Conservation (phyloP, 176 grass and related monocot genomes). For the Ensete ventricosum region DNA sequence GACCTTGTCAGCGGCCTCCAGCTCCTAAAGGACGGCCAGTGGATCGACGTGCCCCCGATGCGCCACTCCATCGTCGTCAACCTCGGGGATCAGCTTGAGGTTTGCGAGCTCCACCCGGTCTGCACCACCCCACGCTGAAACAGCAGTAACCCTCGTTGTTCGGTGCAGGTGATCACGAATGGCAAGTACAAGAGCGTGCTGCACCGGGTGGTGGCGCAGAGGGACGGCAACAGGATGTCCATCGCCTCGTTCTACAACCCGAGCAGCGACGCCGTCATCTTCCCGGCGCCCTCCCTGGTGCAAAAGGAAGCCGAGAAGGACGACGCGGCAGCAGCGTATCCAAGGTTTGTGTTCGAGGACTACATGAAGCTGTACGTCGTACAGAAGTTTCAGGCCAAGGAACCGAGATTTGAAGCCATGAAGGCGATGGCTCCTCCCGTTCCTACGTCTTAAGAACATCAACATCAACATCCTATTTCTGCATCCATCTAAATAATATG, state of each 20-base stretch:
- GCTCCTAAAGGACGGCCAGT: conserved; percentile 59
- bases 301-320: conserved; percentile 14
- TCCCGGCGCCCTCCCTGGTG: conserved; percentile 50
- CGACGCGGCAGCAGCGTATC: conserved; percentile 17
- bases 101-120: background rate
- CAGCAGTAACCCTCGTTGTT: background rate
- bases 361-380: conserved; percentile 82
- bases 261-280: conserved; percentile 54
- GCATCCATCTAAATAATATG: no score
- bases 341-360: conserved; percentile 72
- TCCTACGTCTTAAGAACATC: conserved; percentile 23
- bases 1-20: conserved; percentile 45
- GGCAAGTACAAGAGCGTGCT: conserved; percentile 67
- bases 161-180: conserved; percentile 56
- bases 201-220: conserved; percentile 56
- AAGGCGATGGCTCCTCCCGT: conserved; percentile 46
- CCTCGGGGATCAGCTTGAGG: conserved; percentile 84
- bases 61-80: conserved; percentile 62
- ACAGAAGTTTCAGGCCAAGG: conserved; percentile 74
- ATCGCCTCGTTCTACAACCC: conserved; percentile 88
- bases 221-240: conserved; percentile 65
- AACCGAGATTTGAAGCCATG: conserved; percentile 64
- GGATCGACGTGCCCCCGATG: conserved; percentile 54
- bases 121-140: background rate
- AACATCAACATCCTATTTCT: background rate